Evolutionary conservation across 1,139 yeast genomes (phyloP).

Genomic region (Kodamaea alishanica): DNA sequence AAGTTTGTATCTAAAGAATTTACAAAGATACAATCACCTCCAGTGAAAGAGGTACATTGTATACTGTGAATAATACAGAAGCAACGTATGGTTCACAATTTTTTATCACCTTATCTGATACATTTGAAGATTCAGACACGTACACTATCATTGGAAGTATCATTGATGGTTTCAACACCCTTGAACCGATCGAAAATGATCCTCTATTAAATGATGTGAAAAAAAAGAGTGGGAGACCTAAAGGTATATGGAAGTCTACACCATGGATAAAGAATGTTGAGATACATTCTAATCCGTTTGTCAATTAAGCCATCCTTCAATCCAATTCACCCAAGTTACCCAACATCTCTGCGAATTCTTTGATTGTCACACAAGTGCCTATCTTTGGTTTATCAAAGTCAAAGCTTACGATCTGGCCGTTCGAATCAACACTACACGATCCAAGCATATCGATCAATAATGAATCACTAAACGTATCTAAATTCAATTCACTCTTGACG

Average conservation of each 20-base stretch:
- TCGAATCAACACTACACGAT: conserved; percentile 28
- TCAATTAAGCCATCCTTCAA: conserved; percentile 5
- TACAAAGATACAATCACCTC: not conserved
- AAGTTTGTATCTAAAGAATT: not conserved
- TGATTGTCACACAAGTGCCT: conserved; percentile 33
- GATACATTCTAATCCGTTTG: conserved; percentile 21
- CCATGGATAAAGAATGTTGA: conserved; percentile 19
- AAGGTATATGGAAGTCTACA: conserved; percentile 20
- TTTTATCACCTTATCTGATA: conserved; percentile 18
- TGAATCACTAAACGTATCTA: conserved; percentile 30
- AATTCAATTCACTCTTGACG: conserved; percentile 27
- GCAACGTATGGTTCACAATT: conserved; percentile 18
- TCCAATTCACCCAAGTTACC: conserved; percentile 41
- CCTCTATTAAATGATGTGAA: conserved; percentile 10
- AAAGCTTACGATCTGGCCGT: conserved; percentile 31
- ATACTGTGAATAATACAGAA: conserved; percentile 14
- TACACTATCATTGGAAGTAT: conserved; percentile 20
- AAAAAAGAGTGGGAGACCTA: conserved; percentile 19
- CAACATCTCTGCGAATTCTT: conserved; percentile 43
- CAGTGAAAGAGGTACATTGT: conserved; percentile 17
- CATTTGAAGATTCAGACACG: conserved; percentile 11
- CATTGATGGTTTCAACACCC: conserved; percentile 20
- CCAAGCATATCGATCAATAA: conserved; percentile 46
- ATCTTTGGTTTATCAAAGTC: conserved; percentile 24
- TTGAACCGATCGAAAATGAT: conserved; percentile 15